Conservation (phyloP, 2,329 filamentous ascomycete genomes). For the Piedraia hortae region DNA sequence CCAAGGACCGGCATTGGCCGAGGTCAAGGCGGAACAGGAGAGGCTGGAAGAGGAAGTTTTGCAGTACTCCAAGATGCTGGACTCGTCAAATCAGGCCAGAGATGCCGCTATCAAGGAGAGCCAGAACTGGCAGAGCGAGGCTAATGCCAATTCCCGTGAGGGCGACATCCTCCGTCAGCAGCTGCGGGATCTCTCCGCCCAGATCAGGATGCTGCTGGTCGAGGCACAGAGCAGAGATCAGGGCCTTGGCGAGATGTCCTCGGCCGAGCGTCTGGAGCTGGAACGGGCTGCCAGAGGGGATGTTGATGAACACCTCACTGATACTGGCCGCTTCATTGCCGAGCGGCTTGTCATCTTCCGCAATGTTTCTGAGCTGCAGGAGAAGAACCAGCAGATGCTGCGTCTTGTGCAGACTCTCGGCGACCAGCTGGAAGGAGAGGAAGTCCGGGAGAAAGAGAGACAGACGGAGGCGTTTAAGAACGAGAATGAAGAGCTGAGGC, state of each 20-base stretch:
- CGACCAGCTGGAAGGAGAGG: slow-evolving; percentile 72
- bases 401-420: slow-evolving; percentile 62
- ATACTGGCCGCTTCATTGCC: slow-evolving; percentile 71
- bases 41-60: slow-evolving; percentile 55
- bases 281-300: slow-evolving; percentile 54
- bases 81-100: slow-evolving; percentile 54
- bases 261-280: slow-evolving; percentile 46
- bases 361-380: slow-evolving; percentile 55
- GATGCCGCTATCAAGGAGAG: slow-evolving; percentile 53
- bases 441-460: slow-evolving; percentile 35
- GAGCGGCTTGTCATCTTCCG: slow-evolving; percentile 76
- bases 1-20: slow-evolving; percentile 66
- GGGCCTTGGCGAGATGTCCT: slow-evolving; percentile 41
- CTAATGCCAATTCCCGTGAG: slow-evolving; percentile 35
- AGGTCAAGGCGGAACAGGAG: slow-evolving; percentile 55
- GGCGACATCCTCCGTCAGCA: slow-evolving; percentile 59
- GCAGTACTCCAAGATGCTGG: slow-evolving; percentile 50
- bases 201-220: slow-evolving; percentile 73
- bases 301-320: slow-evolving; percentile 45
- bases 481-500: slow-evolving; percentile 44
- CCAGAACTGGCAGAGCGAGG: slow-evolving; percentile 49
- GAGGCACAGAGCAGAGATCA: slow-evolving; percentile 62
- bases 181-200: slow-evolving; percentile 63
- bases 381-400: slow-evolving; percentile 65
- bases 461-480: slow-evolving; percentile 26